Percentiles rank a stretch among this genome's conserved stretches.
Conservation (phyloP, 352 stramenopile species). For the Globisporangium canariense region DNA sequence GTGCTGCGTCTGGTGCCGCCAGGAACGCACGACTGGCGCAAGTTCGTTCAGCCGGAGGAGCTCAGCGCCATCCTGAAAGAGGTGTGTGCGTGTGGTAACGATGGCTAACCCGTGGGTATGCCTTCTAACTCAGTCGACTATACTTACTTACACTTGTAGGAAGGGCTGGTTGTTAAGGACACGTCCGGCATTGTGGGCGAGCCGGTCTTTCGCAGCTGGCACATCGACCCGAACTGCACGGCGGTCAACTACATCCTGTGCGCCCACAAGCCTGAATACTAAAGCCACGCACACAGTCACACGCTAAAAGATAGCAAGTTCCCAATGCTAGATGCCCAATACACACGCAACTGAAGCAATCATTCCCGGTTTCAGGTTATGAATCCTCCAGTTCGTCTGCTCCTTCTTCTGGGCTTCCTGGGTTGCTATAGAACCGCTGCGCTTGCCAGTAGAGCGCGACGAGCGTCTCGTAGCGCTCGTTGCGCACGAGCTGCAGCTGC, state of each 20-base stretch:
- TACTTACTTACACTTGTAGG: constrained; percentile 15
- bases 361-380: not conserved
- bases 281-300: not conserved
- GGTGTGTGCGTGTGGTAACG: constrained; percentile 13
- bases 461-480: constrained; percentile 53
- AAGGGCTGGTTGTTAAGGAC: constrained; percentile 57
- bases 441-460: constrained; percentile 35
- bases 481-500: constrained; percentile 37
- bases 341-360: not conserved
- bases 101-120: not conserved
- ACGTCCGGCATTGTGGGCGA: constrained; percentile 79
- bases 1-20: constrained; percentile 68
- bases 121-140: not conserved
- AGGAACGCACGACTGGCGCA: constrained; percentile 84
- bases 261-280: constrained; percentile 51
- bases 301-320: not conserved
- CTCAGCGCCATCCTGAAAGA: constrained; percentile 53
- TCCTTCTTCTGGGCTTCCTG: not conserved
- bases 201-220: constrained; percentile 70
- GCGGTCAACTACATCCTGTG: constrained; percentile 85
- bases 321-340: not conserved
- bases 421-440: constrained; percentile 29
- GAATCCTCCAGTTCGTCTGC: not conserved
- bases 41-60: constrained; percentile 77
- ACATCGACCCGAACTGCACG: constrained; percentile 66